Evolutionary conservation across 257 asterid genomes (phyloP), one percentile per base, ranked within the genome.

Genomic region (Pogostemon cablin): DNA sequence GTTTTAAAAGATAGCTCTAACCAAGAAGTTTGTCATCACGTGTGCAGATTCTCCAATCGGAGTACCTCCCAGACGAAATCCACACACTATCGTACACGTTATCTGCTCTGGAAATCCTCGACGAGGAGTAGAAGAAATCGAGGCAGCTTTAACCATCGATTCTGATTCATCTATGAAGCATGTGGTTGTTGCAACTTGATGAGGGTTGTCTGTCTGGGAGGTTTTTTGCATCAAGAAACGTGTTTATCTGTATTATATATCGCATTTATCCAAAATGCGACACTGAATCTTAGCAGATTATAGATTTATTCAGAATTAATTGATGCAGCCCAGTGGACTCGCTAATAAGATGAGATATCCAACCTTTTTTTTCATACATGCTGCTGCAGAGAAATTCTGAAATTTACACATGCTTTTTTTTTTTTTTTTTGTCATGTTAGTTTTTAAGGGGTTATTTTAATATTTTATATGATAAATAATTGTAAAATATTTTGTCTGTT

Each of bases 31-130:
- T 67, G 37, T 60, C 10, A 9, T 48, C 10, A 6, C 12, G 32
- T 46, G 42, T 57, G 72, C 78, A 76, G 84, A 72, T 82, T 20
- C 64, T 76, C 69, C 49, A 0, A 20, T 67, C 60, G 74, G 75
- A 65, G 54, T 50, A 65, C 72, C 65, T 72, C 73, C 75, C 69
- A 52, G 72, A 56, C 53, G 60, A 74, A 20, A 46, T 67, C 48
- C 53, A 34, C 71, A 32, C 39, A 56, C 7, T 53, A 43, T 67
- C 39, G 9, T 41, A 54, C 6, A 9, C 49, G 6, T 25, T 43
- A 73, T 72, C 67, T 60, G 11, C 73, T 32, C 46, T 4, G 49
- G 67, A 42, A 56, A 49, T 41, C 57, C 69, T 37, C 49, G 3
- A 42, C 20, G 0, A 53, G 49, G 69, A 68, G 68, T 50, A 32